These are phyloP conservation scores for Porogramme epimiltina DNA, from an alignment of 1,284 basidiomycete species.

Conservation along the genomic window DNA sequence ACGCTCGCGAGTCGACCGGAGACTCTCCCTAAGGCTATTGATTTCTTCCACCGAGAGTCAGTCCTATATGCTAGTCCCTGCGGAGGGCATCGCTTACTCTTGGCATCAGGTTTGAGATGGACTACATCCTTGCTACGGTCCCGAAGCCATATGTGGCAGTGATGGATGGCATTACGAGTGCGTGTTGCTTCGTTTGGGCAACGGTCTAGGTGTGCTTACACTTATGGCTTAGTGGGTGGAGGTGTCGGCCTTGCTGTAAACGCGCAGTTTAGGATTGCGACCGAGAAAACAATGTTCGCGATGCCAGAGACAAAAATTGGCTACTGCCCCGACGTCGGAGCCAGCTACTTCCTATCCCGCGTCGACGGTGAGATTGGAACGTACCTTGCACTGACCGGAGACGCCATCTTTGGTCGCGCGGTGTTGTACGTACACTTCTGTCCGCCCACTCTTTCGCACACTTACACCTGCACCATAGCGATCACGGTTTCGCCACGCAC, in stretches of 20 bases:
- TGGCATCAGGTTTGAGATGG: constrained; percentile 76
- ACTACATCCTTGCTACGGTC: constrained; percentile 81
- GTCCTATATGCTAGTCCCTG: constrained; percentile 28
- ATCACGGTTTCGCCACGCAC: constrained; percentile 91
- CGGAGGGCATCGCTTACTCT: constrained; percentile 4
- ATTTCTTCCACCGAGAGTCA: constrained; percentile 91
- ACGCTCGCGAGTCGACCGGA: constrained; percentile 46
- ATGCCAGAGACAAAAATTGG: constrained; percentile 98
- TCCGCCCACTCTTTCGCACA: constrained; percentile 8
- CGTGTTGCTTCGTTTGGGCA: constrained; percentile 28
- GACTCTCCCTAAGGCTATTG: constrained; percentile 65
- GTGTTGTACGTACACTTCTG: constrained; percentile 68
- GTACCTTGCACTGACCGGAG: constrained; percentile 91
- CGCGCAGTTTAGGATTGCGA: constrained; percentile 91
- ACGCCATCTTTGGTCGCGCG: constrained; percentile 72
- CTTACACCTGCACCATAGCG: constrained; percentile 52
- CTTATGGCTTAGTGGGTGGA: constrained; percentile 89
- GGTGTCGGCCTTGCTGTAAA: constrained; percentile 91
- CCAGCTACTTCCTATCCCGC: constrained; percentile 86
- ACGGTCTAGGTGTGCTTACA: constrained; percentile 14
- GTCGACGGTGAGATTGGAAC: constrained; percentile 93
- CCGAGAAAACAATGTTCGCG: constrained; percentile 90
- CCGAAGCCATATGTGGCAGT: constrained; percentile 89
- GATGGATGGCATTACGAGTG: constrained; percentile 91
- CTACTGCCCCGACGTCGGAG: constrained; percentile 90